Evolutionary conservation across 2,329 filamentous ascomycete genomes (phyloP).

Genomic region (Pestalotiopsis sp.): DNA sequence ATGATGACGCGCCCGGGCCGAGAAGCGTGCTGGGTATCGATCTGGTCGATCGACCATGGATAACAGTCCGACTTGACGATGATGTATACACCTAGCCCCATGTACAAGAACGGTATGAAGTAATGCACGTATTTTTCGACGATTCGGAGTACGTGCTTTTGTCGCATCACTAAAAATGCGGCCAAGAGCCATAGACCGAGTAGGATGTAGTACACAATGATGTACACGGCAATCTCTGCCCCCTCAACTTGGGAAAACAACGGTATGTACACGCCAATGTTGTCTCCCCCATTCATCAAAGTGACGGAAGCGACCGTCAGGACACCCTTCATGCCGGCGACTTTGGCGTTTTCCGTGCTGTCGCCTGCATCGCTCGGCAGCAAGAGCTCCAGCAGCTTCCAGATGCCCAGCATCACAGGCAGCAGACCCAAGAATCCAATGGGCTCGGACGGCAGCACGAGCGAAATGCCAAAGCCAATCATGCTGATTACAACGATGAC

Average conservation of each 20-base stretch:
- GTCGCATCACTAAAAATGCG: conserved; percentile 32
- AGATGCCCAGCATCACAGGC: conserved; percentile 34
- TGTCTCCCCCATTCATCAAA: conserved; percentile 38
- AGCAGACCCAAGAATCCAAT: conserved; percentile 38
- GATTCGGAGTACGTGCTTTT: conserved; percentile 30
- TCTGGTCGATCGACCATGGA: conserved; percentile 32
- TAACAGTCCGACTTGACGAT: conserved; percentile 34
- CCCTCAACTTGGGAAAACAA: conserved; percentile 34
- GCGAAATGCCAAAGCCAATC: conserved; percentile 34
- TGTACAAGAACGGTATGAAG: conserved; percentile 34
- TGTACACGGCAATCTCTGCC: conserved; percentile 35
- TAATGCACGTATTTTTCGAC: conserved; percentile 26
- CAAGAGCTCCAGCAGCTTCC: conserved; percentile 27
- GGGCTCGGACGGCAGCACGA: conserved; percentile 34
- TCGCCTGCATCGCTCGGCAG: conserved; percentile 18
- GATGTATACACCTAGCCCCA: conserved; percentile 35
- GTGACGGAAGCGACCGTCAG: conserved; percentile 34
- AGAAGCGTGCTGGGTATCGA: not conserved
- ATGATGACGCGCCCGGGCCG: conserved; percentile 7
- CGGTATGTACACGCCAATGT: conserved; percentile 37
- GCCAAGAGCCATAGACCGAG: conserved; percentile 34
- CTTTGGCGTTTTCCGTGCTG: conserved; percentile 16
- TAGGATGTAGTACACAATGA: conserved; percentile 34
- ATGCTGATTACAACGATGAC: conserved; percentile 36
- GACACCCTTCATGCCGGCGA: conserved; percentile 21